Evolutionary conservation across 2,329 filamentous ascomycete species (phyloP).

Genomic region (Cadophora gregata): DNA sequence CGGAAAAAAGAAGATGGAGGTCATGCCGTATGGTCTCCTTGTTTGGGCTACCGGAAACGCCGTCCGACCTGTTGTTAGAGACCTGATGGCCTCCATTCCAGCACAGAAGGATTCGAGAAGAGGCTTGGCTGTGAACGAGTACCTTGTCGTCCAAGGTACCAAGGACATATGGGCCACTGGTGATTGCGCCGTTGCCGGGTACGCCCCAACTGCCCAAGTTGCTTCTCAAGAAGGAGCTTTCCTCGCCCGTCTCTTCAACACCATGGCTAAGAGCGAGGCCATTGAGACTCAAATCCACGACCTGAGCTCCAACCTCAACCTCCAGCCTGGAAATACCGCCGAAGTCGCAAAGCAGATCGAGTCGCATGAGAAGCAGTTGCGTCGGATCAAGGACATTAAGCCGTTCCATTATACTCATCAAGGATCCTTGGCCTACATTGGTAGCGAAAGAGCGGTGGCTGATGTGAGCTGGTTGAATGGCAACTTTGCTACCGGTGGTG

Average conservation of each 20-base stretch:
- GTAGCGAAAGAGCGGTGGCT: constrained; percentile 95
- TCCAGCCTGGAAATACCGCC: constrained; percentile 68
- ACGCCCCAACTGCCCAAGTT: constrained; percentile 96
- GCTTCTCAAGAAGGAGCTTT: constrained; percentile 95
- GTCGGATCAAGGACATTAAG: constrained; percentile 91
- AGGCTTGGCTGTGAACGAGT: constrained; percentile 96
- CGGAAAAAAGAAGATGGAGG: constrained; percentile 80
- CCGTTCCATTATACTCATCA: constrained; percentile 99
- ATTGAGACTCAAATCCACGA: constrained; percentile 78
- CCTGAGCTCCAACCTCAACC: constrained; percentile 67
- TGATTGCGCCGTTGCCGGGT: constrained; percentile 96
- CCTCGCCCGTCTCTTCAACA: constrained; percentile 95
- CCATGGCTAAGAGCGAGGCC: constrained; percentile 92
- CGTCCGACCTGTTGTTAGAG: constrained; percentile 84
- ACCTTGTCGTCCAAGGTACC: constrained; percentile 95
- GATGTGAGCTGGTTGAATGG: constrained; percentile 98
- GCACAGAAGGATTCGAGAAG: constrained; percentile 95
- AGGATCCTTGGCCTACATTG: constrained; percentile 96
- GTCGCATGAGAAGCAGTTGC: constrained; percentile 82
- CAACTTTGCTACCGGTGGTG: constrained; percentile 92
- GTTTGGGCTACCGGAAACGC: constrained; percentile 99
- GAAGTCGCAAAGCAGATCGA: constrained; percentile 78
- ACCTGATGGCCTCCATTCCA: constrained; percentile 90
- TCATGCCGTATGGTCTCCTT: constrained; percentile 91
- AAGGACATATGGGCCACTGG: constrained; percentile 98